Base-by-base conservation (phyloP, 768 basidiomycete genomes). In the Tulasnella sp. region DNA sequence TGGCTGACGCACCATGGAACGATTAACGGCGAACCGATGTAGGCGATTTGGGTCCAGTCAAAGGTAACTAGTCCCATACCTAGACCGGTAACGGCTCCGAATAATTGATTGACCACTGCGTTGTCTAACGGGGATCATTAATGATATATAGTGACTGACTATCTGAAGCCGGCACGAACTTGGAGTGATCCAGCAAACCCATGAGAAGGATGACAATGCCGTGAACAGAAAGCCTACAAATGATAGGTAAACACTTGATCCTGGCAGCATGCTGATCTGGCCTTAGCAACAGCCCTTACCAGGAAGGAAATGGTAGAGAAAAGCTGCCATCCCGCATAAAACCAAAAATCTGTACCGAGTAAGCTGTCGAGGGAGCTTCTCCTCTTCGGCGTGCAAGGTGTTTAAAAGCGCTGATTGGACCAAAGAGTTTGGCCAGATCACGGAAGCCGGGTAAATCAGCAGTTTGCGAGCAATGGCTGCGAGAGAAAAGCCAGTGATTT, bases 341-440 rank as follows among this genome's bases (percentile, higher is more conserved):
- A 85, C 85, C 97, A 96, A 88, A 95, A 98, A 83, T 88, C 89
- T 86, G 94, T 96, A 72, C 97, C 87, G 34, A 91, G 90, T 85
- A 95, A 92, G 6, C 90, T 89, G 2, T 84, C 82, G 75, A 16
- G 81, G 81, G 7, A 76, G 74, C 14, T 80, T 90, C 79, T 94
- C 95, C 79, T 98, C 96, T 84, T 98, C 97, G 9, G 98, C 98
- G 84, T 99, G 98, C 7, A 99, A 88, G 8, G 97, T 97, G 85
- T 99, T 99, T 84, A 99, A 89, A 72, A 98, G 86, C n/a, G 98
- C 97, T 83, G 96, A 96, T 7, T 92, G 92, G 79, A 98, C 94
- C 54, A 99, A 88, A 85, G 97, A 97, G 86, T 94, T 92, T 9
- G 98, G 98, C 98, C 98, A 99, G 64, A 99, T 94, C 94, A 99